Percentiles rank a stretch among this genome's conserved stretches.
These are phyloP conservation scores for Suhomyces guaymorum DNA, from an alignment of 1,139 yeast species.

Conservation along the genomic window DNA sequence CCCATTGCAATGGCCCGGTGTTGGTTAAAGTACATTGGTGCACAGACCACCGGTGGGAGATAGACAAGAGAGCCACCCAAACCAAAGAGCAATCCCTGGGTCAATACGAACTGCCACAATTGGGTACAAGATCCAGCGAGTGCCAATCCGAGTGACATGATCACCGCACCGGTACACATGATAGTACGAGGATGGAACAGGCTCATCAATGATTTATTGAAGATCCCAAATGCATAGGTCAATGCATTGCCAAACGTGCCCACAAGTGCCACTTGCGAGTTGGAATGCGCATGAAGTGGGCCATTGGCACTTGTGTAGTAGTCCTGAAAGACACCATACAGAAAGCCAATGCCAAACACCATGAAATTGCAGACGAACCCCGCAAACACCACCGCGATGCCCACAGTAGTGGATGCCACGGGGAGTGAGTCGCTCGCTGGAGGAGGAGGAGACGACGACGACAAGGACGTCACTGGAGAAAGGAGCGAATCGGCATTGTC, in stretches of 20 bases:
- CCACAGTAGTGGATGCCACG: not conserved
- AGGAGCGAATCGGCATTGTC: too few species aligned
- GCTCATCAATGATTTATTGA: slow-evolving; percentile 23
- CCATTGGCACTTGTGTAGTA: slow-evolving; percentile 29
- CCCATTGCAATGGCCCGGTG: slow-evolving; percentile 47
- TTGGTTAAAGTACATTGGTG: slow-evolving; percentile 38
- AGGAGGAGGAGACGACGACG: not conserved
- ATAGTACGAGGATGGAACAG: slow-evolving; percentile 21
- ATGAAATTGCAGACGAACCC: slow-evolving; percentile 36
- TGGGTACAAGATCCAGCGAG: slow-evolving; percentile 25
- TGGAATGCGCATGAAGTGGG: slow-evolving; percentile 24
- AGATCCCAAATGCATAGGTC: slow-evolving; percentile 29
- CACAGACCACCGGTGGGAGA: slow-evolving; percentile 42
- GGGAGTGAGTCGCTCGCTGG: too few species aligned
- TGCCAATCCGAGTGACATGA: slow-evolving; percentile 30
- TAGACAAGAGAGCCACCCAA: slow-evolving; percentile 39
- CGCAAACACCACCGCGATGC: slow-evolving; percentile 17
- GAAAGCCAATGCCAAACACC: slow-evolving; percentile 36
- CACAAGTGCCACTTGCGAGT: slow-evolving; percentile 31
- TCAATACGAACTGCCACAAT: slow-evolving; percentile 32
- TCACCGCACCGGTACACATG: slow-evolving; percentile 28
- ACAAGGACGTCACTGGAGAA: too few species aligned
- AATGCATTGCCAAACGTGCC: slow-evolving; percentile 32
- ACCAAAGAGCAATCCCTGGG: slow-evolving; percentile 43
- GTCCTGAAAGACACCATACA: slow-evolving; percentile 39